Base-by-base conservation (phyloP, 441 rosid genomes). In the Raphanus hybrid region DNA sequence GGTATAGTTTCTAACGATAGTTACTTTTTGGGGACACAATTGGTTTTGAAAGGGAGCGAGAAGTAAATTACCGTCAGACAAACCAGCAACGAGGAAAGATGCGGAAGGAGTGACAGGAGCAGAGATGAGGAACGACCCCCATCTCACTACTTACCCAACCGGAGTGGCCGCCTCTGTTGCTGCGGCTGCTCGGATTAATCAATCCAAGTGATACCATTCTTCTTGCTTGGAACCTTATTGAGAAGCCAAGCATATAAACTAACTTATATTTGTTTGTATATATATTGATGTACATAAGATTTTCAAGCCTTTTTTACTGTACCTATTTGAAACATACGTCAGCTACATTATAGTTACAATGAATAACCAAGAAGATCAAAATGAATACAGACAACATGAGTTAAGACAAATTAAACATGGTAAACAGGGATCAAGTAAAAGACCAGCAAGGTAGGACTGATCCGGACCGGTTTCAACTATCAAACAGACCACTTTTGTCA, bases 161-260 rank as follows among this genome's bases (percentile, higher is more conserved):
- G 96, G 97, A 0, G 91, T 91, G 29, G 85, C 91, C 0, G 94
- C 95, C 8, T 86, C 91, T 0, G 80, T 93, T 5, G 90, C 91
- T 1, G 93, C 96, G 0, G 97, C 92, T 0, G 96, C 92, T 18
- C 82, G 98, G 75, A 87, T 93, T 61, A 90, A 91, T 81, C 89
- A 84, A 82, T 70, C 67, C 41, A 83, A 48, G 75, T 80, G 55
- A 80, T 8, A 71, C 62, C 23, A 23, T 67, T 77, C 35, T 58
- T 39, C 52, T 37, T 64, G 41, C 67, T 55, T 41, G 12, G 23
- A 39, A 69, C 15, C 71, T 67, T 54, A 11, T 39, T 9, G 4
- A 75, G 63, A 34, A 50, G 41, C n/a, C 14, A 69, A 23, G 64
- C 50, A 50, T 23, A 15, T 20, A 3, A 50, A 11, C 8, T 45